Evolutionary conservation across 1,284 basidiomycete genomes (phyloP).

Genomic region (Moesziomyces aphidis): DNA sequence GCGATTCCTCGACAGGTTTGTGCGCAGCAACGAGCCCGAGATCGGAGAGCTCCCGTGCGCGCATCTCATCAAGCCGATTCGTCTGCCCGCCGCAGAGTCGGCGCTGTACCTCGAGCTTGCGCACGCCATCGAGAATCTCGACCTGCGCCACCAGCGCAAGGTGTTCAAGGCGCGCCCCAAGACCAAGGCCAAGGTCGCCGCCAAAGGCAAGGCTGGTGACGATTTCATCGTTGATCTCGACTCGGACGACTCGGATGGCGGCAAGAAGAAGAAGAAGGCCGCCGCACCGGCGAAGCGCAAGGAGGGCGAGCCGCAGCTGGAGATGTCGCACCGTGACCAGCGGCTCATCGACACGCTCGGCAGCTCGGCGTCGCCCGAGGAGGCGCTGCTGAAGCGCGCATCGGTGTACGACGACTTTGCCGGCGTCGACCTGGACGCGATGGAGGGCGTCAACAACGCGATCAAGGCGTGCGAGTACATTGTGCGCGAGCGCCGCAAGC

Average conservation of each 20-base stretch:
- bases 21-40: conserved; percentile 86
- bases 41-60: conserved; percentile 92
- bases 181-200: conserved; percentile 17
- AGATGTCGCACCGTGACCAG: conserved; percentile 79
- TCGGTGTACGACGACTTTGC: conserved; percentile 52
- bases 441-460: conserved; percentile 69
- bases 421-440: conserved; percentile 40
- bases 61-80: conserved; percentile 76
- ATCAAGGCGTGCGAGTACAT: conserved; percentile 93
- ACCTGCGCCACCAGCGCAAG: conserved; percentile 74
- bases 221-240: conserved; percentile 27
- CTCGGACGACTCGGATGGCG: conserved; percentile 24
- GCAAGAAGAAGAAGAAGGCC: conserved; percentile 26
- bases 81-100: conserved; percentile 89
- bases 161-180: conserved; percentile 39
- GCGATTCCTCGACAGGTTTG: conserved; percentile 72
- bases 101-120: conserved; percentile 96
- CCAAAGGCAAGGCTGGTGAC: conserved; percentile 3
- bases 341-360: conserved; percentile 86
- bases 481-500: conserved; percentile 80
- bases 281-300: conserved; percentile 33
- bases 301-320: conserved; percentile 38
- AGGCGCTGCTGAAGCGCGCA: conserved; percentile 68
- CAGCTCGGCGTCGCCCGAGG: conserved; percentile 76
- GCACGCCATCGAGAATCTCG: conserved; percentile 87